phyloP scores from a whole-genome alignment of 345 rosid genomes.

The Salix caprea region DNA sequence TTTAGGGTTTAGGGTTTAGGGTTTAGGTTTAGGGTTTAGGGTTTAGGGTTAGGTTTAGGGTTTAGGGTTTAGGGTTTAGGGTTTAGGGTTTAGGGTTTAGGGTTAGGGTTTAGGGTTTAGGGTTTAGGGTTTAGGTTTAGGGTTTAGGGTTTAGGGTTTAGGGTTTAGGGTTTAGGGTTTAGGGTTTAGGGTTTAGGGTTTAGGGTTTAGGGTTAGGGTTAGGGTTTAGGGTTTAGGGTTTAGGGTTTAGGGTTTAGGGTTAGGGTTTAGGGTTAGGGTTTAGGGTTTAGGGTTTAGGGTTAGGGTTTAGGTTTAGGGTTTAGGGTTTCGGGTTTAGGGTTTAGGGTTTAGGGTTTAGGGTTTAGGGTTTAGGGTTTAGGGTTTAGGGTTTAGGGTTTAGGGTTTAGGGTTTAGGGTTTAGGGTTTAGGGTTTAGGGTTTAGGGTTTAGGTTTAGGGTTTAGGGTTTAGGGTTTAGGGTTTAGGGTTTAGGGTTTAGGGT shows the following conservation, averaged over 20 bases:
- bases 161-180: constrained; percentile 18
- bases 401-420: no score
- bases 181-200: constrained; percentile 16
- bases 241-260: no score
- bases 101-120: no score
- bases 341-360: background rate
- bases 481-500: no score
- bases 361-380: no score
- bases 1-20: constrained; percentile 20
- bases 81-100: constrained; percentile 15
- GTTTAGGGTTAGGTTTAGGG: constrained; percentile 10
- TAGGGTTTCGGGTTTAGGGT: background rate
- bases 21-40: constrained; percentile 13
- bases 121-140: constrained; percentile 20
- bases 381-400: no score
- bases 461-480: no score
- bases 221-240: constrained; percentile 15
- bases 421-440: no score
- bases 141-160: background rate
- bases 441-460: no score
- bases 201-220: constrained; percentile 13
- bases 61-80: constrained; percentile 12
- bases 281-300: background rate
- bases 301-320: background rate
- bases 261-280: background rate